Evolutionary conservation across 805 yeast species (phyloP).

Genomic region (Metahyphopichia silvanorum): DNA sequence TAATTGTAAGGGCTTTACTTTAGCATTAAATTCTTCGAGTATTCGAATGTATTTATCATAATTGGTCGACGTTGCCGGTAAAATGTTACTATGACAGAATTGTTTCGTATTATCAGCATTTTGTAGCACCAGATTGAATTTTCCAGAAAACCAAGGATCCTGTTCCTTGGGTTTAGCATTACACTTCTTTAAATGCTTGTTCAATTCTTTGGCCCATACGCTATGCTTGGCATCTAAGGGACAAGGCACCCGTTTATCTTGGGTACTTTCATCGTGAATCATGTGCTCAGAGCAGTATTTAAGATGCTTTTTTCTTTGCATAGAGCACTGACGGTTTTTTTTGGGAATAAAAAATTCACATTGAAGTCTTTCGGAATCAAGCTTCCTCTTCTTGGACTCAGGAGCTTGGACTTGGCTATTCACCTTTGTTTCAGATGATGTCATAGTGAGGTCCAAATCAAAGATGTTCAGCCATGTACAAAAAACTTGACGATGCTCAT

Average conservation of each 20-base stretch:
- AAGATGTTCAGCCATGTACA: constrained; percentile 1
- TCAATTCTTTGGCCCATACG: constrained; percentile 58
- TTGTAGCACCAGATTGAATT: constrained; percentile 40
- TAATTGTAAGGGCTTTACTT: constrained; percentile 14
- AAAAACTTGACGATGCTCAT: constrained; percentile 1
- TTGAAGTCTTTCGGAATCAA: constrained; percentile 11
- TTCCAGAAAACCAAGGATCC: constrained; percentile 50
- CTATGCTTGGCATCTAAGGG: constrained; percentile 75
- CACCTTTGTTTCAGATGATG: background rate
- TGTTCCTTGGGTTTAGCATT: constrained; percentile 38
- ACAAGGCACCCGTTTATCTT: constrained; percentile 57
- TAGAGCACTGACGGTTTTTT: constrained; percentile 57
- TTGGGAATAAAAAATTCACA: constrained; percentile 49
- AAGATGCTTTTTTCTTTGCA: constrained; percentile 51
- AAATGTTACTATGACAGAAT: constrained; percentile 12
- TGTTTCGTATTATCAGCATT: constrained; percentile 9
- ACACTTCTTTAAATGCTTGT: constrained; percentile 61
- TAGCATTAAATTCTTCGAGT: constrained; percentile 7
- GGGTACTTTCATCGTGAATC: constrained; percentile 15
- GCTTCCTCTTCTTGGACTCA: constrained; percentile 3
- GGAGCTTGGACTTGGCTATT: constrained; percentile 4
- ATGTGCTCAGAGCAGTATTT: constrained; percentile 65
- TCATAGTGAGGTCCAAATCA: background rate
- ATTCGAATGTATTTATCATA: constrained; percentile 15
- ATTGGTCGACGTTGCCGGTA: no score